These are phyloP conservation scores for Acanthamoeba polyphaga DNA, from an alignment of 208 protist species.

Conservation along the genomic window DNA sequence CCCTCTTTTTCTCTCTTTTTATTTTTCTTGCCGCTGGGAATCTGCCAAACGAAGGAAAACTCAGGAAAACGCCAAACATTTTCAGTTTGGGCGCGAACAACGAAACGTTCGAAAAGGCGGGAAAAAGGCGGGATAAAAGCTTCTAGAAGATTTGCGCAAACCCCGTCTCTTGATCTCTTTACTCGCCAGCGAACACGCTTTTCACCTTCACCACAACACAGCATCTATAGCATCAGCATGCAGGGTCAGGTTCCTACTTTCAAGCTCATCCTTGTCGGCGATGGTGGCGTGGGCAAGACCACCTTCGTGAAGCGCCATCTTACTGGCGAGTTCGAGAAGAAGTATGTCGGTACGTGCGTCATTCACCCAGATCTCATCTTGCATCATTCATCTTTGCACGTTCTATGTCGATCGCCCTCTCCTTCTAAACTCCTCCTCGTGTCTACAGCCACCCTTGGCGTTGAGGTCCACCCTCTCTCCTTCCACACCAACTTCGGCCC, in stretches of 20 bases:
- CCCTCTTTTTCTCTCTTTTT: neutral
- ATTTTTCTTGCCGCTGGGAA: neutral
- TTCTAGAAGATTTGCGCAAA: conserved; percentile 36
- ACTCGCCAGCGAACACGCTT: neutral
- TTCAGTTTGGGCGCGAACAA: neutral
- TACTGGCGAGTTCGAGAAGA: conserved; percentile 99
- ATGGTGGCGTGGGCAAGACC: conserved; percentile 99
- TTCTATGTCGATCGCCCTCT: neutral
- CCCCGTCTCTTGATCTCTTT: conserved; percentile 24
- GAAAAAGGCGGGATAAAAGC: conserved; percentile 55
- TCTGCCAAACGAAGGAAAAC: neutral
- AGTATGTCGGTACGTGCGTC: conserved; percentile 95
- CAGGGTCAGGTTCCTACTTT: conserved; percentile 92
- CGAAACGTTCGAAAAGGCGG: neutral
- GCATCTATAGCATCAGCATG: neutral
- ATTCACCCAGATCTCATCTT: neutral
- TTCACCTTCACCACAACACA: neutral
- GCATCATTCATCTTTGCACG: neutral
- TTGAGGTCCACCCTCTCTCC: conserved; percentile 98
- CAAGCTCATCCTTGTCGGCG: conserved; percentile 99
- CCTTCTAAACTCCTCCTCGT: neutral
- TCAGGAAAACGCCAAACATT: neutral
- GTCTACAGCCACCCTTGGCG: conserved; percentile 94
- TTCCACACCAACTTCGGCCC: conserved; percentile 99
- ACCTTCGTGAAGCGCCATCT: conserved; percentile 99